Evolutionary conservation across 164 flowering plant species (phyloP).

Genomic region (Brasenia schreberi): DNA sequence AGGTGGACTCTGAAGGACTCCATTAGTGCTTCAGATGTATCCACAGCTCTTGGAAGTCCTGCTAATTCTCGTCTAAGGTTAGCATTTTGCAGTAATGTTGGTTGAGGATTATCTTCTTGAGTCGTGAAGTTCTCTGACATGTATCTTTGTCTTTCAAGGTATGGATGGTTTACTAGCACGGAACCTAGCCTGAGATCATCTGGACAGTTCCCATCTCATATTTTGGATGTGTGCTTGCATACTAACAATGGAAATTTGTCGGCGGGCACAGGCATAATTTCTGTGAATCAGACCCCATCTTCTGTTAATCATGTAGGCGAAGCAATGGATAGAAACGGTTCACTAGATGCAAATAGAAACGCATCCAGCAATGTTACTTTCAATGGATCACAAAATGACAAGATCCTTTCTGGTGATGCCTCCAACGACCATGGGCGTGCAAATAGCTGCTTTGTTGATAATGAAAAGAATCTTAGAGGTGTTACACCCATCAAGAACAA

Average conservation of each 20-base stretch:
- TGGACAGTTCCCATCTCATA: slow-evolving; percentile 12
- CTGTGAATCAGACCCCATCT: neutral
- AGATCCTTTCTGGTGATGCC: neutral
- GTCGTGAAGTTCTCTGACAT: neutral
- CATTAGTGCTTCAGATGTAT: slow-evolving; percentile 72
- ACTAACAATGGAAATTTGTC: neutral
- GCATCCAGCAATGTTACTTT: neutral
- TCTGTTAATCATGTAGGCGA: neutral
- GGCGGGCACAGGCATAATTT: neutral
- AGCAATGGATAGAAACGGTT: neutral
- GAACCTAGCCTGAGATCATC: slow-evolving; percentile 19
- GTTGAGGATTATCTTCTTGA: neutral
- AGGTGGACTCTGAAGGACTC: slow-evolving; percentile 74
- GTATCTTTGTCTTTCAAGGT: slow-evolving; percentile 33
- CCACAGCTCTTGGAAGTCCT: slow-evolving; percentile 63
- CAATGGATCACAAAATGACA: neutral
- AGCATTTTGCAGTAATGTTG: neutral
- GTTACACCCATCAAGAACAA: neutral
- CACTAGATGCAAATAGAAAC: neutral
- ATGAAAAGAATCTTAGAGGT: neutral
- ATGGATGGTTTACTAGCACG: slow-evolving; percentile 69
- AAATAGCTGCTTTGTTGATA: neutral
- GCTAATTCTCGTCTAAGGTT: slow-evolving; percentile 83
- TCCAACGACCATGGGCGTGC: neutral
- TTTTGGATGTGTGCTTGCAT: slow-evolving; percentile 1